Base-by-base conservation (phyloP, 257 asterid species). In the Solanum appendiculatum region DNA sequence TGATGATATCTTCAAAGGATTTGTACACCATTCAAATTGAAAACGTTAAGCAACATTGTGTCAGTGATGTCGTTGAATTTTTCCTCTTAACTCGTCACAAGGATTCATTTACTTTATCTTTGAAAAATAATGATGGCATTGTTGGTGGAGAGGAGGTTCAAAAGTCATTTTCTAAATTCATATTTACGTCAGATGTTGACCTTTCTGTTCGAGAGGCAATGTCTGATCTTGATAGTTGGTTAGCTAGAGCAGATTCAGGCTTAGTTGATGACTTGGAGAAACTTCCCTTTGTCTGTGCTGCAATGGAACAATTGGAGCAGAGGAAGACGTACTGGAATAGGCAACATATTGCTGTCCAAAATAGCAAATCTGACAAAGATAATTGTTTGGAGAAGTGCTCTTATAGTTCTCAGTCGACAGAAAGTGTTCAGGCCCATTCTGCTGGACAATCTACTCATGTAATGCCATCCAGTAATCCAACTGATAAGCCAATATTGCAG, bases 191-290 rank as follows among this genome's bases (percentile, higher is more conserved):
- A n/a, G 98, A 97, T 91, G 97, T 95, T 82, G 95, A 93, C 88
- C 89, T 94, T 54, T 94, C 98, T 84, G 94, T 97, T 75, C 92
- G 98, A 89, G 94, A 94, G 88, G 97, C 99, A 44, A 91, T 95
- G 93, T 89, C 96, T 25, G 94, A 94, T 91, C 93, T 97, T 16
- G 98, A 97, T 91, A 89, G 95, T 89, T 97, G 99, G 99, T 91
- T 97, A 88, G 99, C 98, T 83, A 93, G 93, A 92, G 97, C 96
- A 37, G 94, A 97, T 68, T 95, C 99, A 3, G 98, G 99, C 86
- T 92, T 94, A 51, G 98, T 93, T 87, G 99, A 97, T 92, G 99
- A 97, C 93, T 86, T 94, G 87, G 96, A 93, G 90, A 95, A 93
- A 88, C 98, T 95, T 90, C 99, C 99, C 1, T 95, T 92, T 93